Percentiles rank a stretch among this genome's conserved stretches.
Evolutionary conservation across 2,329 filamentous ascomycete genomes (phyloP).

Genomic region (Pyricularia sp.): DNA sequence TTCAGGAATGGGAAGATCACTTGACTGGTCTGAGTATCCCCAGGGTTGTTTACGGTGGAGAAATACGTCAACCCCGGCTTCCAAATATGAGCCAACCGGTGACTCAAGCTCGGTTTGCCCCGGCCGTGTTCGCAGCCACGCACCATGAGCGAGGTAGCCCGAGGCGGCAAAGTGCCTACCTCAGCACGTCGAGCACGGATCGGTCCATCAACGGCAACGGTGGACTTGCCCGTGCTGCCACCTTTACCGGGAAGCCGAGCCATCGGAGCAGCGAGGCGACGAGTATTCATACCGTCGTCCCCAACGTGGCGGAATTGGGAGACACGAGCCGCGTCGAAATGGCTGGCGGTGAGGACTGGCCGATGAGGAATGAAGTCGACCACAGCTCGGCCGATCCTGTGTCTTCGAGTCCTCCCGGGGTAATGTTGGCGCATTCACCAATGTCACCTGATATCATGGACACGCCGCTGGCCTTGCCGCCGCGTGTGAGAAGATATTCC

Average conservation of each 20-base stretch:
- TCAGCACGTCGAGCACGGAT: slow-evolving; percentile 5
- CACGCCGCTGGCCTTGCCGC: not conserved
- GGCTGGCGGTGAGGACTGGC: not conserved
- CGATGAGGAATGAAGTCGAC: not conserved
- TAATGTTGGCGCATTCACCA: not conserved
- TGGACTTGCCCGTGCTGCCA: not conserved
- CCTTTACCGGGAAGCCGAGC: not conserved
- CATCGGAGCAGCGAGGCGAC: not conserved
- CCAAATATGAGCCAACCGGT: not conserved
- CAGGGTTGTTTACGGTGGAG: slow-evolving; percentile 14
- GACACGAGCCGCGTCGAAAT: slow-evolving; percentile 2
- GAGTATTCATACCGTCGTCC: not conserved
- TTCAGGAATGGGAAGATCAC: slow-evolving; percentile 18
- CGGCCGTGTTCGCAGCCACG: not conserved
- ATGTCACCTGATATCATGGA: not conserved
- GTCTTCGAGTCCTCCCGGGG: not conserved
- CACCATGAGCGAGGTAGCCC: slow-evolving; percentile 10
- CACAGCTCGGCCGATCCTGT: not conserved
- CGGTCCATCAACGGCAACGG: not conserved
- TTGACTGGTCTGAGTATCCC: slow-evolving; percentile 27
- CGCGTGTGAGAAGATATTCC: not conserved
- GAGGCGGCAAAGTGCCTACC: not conserved
- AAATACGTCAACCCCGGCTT: slow-evolving; percentile 4
- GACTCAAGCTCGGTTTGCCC: not conserved
- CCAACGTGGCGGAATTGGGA: not conserved